These are phyloP conservation scores for Trametes polyzona DNA, from an alignment of 1,284 basidiomycete genomes.

Conservation along the genomic window DNA sequence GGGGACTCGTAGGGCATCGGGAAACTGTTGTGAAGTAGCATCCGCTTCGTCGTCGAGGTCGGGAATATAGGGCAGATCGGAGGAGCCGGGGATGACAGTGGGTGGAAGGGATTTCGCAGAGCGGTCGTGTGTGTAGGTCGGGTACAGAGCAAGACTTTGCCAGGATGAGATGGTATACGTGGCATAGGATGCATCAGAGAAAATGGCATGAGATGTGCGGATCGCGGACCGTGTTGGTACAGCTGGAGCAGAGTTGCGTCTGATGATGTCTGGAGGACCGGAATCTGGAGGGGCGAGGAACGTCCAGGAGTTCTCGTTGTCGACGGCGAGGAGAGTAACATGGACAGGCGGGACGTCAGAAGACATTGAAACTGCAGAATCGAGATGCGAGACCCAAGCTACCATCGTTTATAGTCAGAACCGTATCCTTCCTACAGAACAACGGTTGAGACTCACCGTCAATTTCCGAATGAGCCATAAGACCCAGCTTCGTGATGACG, in stretches of 20 bases:
- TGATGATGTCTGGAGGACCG: slow-evolving; percentile 14
- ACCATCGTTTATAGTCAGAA: slow-evolving; percentile 8
- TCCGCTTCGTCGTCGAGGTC: slow-evolving; percentile 39
- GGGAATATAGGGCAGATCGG: slow-evolving; percentile 30
- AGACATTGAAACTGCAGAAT: slow-evolving; percentile 38
- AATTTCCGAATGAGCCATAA: slow-evolving; percentile 61
- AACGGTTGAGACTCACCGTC: slow-evolving; percentile 53
- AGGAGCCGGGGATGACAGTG: slow-evolving; percentile 21
- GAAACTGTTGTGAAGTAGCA: slow-evolving; percentile 35
- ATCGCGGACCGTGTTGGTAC: slow-evolving; percentile 17
- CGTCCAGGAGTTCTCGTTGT: slow-evolving; percentile 58
- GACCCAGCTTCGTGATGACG: slow-evolving; percentile 68
- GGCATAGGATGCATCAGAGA: slow-evolving; percentile 43
- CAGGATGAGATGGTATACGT: slow-evolving; percentile 55
- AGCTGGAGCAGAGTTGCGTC: slow-evolving; percentile 17
- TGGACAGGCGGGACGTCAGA: slow-evolving; percentile 50
- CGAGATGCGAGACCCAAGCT: slow-evolving; percentile 70
- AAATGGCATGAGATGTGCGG: slow-evolving; percentile 26
- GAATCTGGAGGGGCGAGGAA: slow-evolving; percentile 31
- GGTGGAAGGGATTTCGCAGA: slow-evolving; percentile 13
- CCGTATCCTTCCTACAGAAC: slow-evolving; percentile 5
- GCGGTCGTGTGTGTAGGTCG: slow-evolving; percentile 32
- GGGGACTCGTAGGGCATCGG: slow-evolving; percentile 47
- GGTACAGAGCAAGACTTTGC: slow-evolving; percentile 41
- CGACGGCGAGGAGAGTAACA: slow-evolving; percentile 58